Conservation (phyloP, 2,329 filamentous ascomycete genomes). For the Pyrenophora teres region DNA sequence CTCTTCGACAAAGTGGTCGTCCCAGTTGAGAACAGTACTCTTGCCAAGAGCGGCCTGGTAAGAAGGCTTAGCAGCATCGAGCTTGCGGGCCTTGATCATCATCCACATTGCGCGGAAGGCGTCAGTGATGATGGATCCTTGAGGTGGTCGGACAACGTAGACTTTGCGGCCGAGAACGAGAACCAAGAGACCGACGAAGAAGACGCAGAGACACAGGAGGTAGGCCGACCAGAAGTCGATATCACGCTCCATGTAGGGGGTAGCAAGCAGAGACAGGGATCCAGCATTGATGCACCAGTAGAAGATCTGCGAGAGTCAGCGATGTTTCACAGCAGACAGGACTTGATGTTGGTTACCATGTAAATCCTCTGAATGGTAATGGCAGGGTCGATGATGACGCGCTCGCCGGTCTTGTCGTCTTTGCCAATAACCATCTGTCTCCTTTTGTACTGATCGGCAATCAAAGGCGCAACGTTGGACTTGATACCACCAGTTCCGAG, state of each 20-base stretch:
- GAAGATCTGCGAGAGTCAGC: constrained; percentile 55
- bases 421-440: constrained; percentile 49
- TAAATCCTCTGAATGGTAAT: constrained; percentile 56
- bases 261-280: constrained; percentile 69
- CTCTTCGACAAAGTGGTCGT: constrained; percentile 74
- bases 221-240: constrained; percentile 73
- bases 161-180: constrained; percentile 47
- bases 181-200: constrained; percentile 65
- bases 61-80: constrained; percentile 68
- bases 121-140: constrained; percentile 46
- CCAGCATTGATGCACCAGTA: constrained; percentile 76
- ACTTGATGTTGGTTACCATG: constrained; percentile 46
- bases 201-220: constrained; percentile 67
- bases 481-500: constrained; percentile 82
- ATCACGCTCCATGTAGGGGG: constrained; percentile 72
- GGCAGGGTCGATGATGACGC: constrained; percentile 53
- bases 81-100: constrained; percentile 59
- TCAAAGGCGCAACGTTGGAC: constrained; percentile 67
- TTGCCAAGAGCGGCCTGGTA: constrained; percentile 62
- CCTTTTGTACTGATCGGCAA: constrained; percentile 55
- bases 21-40: constrained; percentile 59
- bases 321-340: neutral
- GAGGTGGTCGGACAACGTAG: constrained; percentile 47
- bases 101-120: constrained; percentile 65
- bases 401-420: constrained; percentile 52